Conservation (phyloP, 306 rosid genomes). For the Quercus aquifolioides region DNA sequence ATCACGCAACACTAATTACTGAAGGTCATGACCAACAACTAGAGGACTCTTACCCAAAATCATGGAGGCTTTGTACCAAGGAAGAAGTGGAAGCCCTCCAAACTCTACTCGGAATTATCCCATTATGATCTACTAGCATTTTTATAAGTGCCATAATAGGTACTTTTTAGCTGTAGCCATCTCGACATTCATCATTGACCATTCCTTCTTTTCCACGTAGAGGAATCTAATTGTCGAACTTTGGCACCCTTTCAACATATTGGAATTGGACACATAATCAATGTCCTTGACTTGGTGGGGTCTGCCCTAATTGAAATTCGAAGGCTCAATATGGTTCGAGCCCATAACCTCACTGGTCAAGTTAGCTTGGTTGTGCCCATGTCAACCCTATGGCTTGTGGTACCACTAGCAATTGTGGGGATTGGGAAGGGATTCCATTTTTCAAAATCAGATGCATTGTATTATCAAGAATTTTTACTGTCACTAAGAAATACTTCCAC, state of each 20-base stretch:
- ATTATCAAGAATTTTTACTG: slow-evolving; percentile 20
- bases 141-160: slow-evolving; percentile 15
- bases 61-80: slow-evolving; percentile 25
- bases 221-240: neutral
- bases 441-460: slow-evolving; percentile 17
- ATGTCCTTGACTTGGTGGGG: neutral
- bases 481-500: slow-evolving; percentile 29
- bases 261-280: slow-evolving; percentile 20
- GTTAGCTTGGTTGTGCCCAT: slow-evolving; percentile 16
- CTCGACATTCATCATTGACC: slow-evolving; percentile 21
- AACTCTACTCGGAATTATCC: neutral
- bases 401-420: neutral
- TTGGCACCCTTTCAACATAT: slow-evolving; percentile 19
- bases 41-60: slow-evolving; percentile 8
- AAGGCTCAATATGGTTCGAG: slow-evolving; percentile 4
- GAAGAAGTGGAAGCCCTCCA: slow-evolving; percentile 37
- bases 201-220: neutral
- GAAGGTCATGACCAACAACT: slow-evolving; percentile 9
- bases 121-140: slow-evolving; percentile 29
- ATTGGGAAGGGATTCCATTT: slow-evolving; percentile 24
- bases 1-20: slow-evolving; percentile 20
- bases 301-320: slow-evolving; percentile 18
- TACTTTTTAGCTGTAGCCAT: slow-evolving; percentile 17
- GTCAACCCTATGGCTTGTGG: slow-evolving; percentile 24
- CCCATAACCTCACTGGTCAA: neutral